A percentile compares a stretch with the other conserved stretches of the same genome.
Conservation (phyloP, 2,329 filamentous ascomycete species). For the Xylaria sp. region DNA sequence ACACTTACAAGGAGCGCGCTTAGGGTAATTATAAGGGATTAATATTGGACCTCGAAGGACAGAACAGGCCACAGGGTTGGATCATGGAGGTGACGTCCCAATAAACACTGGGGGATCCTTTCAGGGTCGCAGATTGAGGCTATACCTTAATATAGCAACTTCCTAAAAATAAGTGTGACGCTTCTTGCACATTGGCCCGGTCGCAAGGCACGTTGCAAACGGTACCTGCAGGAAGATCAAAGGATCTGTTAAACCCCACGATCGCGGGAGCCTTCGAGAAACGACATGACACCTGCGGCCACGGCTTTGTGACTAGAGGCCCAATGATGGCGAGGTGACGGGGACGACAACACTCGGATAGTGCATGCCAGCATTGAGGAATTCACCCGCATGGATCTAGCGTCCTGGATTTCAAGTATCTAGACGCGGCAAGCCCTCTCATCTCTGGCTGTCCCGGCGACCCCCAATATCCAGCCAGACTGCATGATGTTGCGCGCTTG, state of each 20-base stretch:
- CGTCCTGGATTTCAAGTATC: conserved; percentile 27
- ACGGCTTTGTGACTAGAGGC: conserved; percentile 23
- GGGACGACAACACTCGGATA: conserved; percentile 38
- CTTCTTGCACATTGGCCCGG: conserved; percentile 35
- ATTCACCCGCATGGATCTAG: conserved; percentile 28
- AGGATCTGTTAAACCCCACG: conserved; percentile 33
- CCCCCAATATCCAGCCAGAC: conserved; percentile 1
- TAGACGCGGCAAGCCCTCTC: conserved; percentile 25
- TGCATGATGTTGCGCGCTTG: conserved; percentile 18
- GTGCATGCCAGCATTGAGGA: conserved; percentile 22
- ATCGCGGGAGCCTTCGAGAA: conserved; percentile 33
- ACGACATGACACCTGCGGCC: conserved; percentile 28
- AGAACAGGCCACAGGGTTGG: neutral
- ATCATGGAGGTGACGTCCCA: conserved; percentile 47
- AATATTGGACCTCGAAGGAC: neutral
- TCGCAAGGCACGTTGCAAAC: conserved; percentile 32
- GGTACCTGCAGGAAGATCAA: conserved; percentile 37
- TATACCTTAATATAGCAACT: conserved; percentile 53
- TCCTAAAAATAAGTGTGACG: conserved; percentile 49
- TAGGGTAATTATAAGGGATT: conserved; percentile 30
- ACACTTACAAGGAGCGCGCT: conserved; percentile 34
- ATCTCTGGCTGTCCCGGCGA: conserved; percentile 17
- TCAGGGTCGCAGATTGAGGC: conserved; percentile 52
- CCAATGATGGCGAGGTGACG: conserved; percentile 40
- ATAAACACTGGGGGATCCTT: conserved; percentile 50